Percentiles rank a stretch among this genome's conserved stretches.
Conservation (phyloP, 2,329 filamentous ascomycete species). For the Daldinia sp. region DNA sequence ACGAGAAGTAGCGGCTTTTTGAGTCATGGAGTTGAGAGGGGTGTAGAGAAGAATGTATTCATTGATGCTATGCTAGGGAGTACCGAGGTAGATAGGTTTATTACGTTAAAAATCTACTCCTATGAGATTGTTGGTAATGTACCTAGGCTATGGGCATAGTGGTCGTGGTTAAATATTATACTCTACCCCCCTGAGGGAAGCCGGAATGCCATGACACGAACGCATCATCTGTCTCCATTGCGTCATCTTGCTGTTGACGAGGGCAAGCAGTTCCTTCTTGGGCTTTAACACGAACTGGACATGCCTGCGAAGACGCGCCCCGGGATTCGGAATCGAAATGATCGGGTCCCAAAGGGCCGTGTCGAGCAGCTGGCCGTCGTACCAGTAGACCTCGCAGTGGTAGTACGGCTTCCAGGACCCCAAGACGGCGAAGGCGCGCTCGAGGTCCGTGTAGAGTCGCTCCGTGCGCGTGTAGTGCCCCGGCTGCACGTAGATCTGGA, state of each 20-base stretch:
- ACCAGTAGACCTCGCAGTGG: not conserved
- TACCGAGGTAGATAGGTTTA: not conserved
- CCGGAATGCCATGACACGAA: too few relatives aligned
- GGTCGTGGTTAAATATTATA: too few relatives aligned
- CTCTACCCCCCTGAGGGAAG: too few relatives aligned
- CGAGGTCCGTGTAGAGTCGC: too few relatives aligned
- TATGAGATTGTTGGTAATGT: too few relatives aligned
- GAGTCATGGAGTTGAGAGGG: not conserved
- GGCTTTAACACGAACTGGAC: not conserved
- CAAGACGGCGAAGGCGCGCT: too few relatives aligned
- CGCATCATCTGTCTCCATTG: too few relatives aligned
- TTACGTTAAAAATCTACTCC: too few relatives aligned
- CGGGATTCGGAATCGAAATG: not conserved
- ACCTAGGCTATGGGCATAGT: too few relatives aligned
- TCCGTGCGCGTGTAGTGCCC: too few relatives aligned
- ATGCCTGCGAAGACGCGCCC: not conserved
- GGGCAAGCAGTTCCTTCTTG: not conserved
- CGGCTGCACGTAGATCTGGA: too few relatives aligned
- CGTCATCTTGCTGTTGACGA: not conserved
- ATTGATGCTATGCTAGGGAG: not conserved
- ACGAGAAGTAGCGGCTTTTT: not conserved
- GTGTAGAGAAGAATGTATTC: not conserved
- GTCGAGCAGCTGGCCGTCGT: not conserved
- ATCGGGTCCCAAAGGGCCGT: not conserved
- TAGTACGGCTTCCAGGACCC: not conserved